Base-by-base conservation (phyloP, 2,329 filamentous ascomycete genomes). In the Venturia oleaginea region DNA sequence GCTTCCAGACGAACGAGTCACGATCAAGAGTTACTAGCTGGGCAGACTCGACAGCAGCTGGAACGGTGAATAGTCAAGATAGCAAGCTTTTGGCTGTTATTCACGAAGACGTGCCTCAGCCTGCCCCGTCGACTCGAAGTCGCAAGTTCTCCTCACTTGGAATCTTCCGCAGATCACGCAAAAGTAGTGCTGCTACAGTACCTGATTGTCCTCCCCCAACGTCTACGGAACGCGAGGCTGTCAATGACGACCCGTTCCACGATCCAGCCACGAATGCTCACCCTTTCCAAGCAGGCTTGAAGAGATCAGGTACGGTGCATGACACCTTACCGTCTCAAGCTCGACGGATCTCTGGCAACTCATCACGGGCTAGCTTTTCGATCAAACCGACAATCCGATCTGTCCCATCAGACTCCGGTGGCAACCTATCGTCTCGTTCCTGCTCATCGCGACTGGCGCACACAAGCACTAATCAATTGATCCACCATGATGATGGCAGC, bases 11-110 rank as follows among this genome's bases (percentile, higher is more conserved):
- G 63, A 76, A 78, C 6, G 73, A 83, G 46, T 81, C 84, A 24
- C 83, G 78, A 67, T 88, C 86, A n/a, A 77, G 87, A 27, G 84
- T 90, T 61, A 90, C 87, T 1, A 91, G 88, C 72, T 91, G 88
- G 88, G 83, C 83, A 4, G 84, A 85, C 66, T 89, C 87, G 0
- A 84, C 83, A 1, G 78, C 80, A 1, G 81, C 81, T 65, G 85
- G 83, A 2, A 80, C 83, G 2, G 37, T 43, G 7, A 27, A 13
- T n/a, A 60, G 59, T 40, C 34, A 37, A 40, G 59, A 60, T 5
- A 27, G 59, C 32, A 40, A 60, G n/a, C 22, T 13, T 40, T 43
- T 60, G 37, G 40, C 59, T 8, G 40, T 60, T 15, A 60, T 60
- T 27, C 59, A 40, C 11, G 59, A 60, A 43, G 59, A 60, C 15